A percentile compares a stretch with the other conserved stretches of the same genome.
Conservation (phyloP, 1,284 basidiomycete species). For the Paramarasmius palmivorus region DNA sequence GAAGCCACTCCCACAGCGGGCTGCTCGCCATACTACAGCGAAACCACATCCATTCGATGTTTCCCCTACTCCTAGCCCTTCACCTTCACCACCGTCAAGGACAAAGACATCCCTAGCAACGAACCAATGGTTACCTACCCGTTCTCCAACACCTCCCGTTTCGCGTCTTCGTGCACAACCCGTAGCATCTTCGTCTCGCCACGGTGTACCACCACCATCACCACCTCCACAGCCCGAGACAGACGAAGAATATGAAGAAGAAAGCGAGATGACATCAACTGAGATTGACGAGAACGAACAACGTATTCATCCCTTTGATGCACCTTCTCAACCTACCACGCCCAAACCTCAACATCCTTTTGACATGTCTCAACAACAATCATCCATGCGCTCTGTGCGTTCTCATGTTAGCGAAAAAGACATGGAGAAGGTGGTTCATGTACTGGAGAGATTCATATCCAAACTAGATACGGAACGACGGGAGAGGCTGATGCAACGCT, state of each 20-base stretch:
- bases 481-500: neutral
- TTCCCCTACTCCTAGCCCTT: no score
- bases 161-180: no score
- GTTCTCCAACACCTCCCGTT: no score
- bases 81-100: no score
- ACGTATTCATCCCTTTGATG: conserved; percentile 1
- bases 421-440: conserved; percentile 5
- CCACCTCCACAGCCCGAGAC: neutral
- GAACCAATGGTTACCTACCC: no score
- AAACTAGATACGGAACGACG: conserved; percentile 8
- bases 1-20: neutral
- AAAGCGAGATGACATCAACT: neutral
- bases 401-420: conserved; percentile 8
- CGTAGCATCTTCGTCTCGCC: no score
- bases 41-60: no score
- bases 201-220: no score
- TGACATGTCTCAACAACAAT: conserved; percentile 2
- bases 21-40: neutral
- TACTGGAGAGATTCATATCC: conserved; percentile 6
- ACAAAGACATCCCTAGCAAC: no score
- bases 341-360: conserved; percentile 5
- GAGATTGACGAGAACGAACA: neutral
- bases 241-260: neutral
- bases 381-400: neutral
- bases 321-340: neutral